Conservation (phyloP, 768 basidiomycete genomes). For the Sarcomyxa edulis region DNA sequence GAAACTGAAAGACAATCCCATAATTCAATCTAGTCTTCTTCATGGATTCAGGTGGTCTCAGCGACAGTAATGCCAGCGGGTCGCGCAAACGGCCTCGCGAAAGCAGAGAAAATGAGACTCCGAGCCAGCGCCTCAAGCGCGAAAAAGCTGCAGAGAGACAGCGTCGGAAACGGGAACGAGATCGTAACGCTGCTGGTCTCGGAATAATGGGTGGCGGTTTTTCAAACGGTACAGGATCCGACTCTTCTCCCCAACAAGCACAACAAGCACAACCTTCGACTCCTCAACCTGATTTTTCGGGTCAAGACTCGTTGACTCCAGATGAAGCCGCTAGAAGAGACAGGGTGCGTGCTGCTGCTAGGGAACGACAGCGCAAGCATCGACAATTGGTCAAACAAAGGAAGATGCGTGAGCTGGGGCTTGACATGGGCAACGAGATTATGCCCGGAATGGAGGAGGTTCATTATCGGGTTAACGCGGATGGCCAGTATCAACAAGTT, state of each 20-base stretch:
- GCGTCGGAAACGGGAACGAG: constrained; percentile 75
- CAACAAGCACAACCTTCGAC: constrained; percentile 23
- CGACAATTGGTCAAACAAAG: constrained; percentile 72
- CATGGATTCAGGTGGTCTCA: too few relatives aligned
- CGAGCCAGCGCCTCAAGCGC: constrained; percentile 67
- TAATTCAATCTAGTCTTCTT: too few relatives aligned
- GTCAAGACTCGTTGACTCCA: constrained; percentile 38
- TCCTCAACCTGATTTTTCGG: constrained; percentile 11
- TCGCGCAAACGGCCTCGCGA: constrained; percentile 52
- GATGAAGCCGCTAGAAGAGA: constrained; percentile 69
- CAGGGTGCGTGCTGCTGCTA: constrained; percentile 67
- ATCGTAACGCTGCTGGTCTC: constrained; percentile 35
- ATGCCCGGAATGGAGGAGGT: constrained; percentile 60
- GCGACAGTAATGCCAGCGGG: constrained; percentile 17
- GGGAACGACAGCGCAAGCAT: constrained; percentile 81
- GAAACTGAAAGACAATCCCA: too few relatives aligned
- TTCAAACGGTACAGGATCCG: constrained; percentile 19
- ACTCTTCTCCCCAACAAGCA: constrained; percentile 17
- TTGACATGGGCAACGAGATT: constrained; percentile 77
- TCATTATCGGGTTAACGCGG: constrained; percentile 52
- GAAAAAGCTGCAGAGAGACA: constrained; percentile 87
- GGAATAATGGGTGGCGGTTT: constrained; percentile 36
- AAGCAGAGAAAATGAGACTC: constrained; percentile 58
- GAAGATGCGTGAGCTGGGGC: constrained; percentile 77
- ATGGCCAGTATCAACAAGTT: constrained; percentile 40